Percentiles rank a stretch among this genome's conserved stretches.
phyloP scores from a whole-genome alignment of 495 filamentous ascomycete species.

The Monascus purpureus region DNA sequence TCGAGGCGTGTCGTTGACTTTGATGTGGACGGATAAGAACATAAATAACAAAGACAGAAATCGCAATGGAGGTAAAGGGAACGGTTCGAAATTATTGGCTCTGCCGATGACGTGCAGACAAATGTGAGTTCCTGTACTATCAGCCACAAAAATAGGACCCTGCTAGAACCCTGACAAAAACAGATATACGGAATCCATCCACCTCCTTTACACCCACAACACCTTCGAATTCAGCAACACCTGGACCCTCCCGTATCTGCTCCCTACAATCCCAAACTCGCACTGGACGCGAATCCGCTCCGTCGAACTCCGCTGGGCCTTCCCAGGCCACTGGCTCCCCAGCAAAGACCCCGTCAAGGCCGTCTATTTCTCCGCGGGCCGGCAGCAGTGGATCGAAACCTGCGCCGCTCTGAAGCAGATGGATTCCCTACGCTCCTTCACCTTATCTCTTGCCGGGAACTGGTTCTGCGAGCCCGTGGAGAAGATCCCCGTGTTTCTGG shows the following conservation, averaged over 20 bases:
- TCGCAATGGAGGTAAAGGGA: too few species aligned
- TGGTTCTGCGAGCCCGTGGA: constrained; percentile 33
- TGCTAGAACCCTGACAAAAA: neutral
- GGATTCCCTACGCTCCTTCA: constrained; percentile 18
- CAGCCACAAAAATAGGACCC: constrained; percentile 5
- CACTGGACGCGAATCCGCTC: constrained; percentile 20
- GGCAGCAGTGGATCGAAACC: constrained; percentile 29
- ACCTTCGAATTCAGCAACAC: constrained; percentile 34
- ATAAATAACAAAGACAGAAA: too few species aligned
- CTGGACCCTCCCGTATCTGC: constrained; percentile 32
- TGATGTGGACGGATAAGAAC: too few species aligned
- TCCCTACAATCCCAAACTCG: constrained; percentile 20
- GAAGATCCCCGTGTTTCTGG: constrained; percentile 27
- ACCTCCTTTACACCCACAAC: constrained; percentile 24
- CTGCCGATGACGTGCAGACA: constrained; percentile 15
- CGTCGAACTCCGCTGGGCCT: constrained; percentile 32
- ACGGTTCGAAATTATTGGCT: neutral
- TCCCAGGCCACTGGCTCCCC: constrained; percentile 32
- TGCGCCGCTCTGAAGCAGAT: constrained; percentile 17
- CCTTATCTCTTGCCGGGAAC: constrained; percentile 19
- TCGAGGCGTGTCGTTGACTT: constrained; percentile 6
- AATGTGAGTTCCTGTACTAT: constrained; percentile 8
- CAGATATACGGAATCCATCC: constrained; percentile 27
- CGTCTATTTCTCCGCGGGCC: constrained; percentile 29
- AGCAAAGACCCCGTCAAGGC: constrained; percentile 32